Conservation (phyloP, 257 asterid species). For the Jacaranda mimosifolia region DNA sequence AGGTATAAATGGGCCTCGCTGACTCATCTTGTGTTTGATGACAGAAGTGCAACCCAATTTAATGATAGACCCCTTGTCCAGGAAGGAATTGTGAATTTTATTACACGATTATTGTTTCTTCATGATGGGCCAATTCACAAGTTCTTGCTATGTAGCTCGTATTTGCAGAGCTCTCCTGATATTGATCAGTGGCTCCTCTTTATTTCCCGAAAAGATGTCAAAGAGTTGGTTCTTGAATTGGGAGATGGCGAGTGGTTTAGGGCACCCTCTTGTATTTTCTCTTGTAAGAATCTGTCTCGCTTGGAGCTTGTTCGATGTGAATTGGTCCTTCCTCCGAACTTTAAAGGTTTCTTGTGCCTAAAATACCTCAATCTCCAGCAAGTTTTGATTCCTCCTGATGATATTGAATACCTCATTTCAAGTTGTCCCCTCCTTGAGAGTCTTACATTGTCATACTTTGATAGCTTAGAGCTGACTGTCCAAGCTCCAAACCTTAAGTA, state of each 20-base stretch:
- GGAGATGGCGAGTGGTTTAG: conserved; percentile 85
- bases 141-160: conserved; percentile 62
- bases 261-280: conserved; percentile 78
- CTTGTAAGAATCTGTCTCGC: conserved; percentile 61
- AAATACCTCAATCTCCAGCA: conserved; percentile 78
- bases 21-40: conserved; percentile 74
- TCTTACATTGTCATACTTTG: conserved; percentile 71
- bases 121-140: conserved; percentile 92
- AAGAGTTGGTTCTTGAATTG: conserved; percentile 76
- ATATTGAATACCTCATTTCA: conserved; percentile 77
- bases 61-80: conserved; percentile 50
- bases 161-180: conserved; percentile 58
- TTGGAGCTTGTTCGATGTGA: conserved; percentile 86
- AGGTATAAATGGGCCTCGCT: conserved; percentile 86
- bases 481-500: conserved; percentile 84
- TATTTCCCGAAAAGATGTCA: conserved; percentile 74
- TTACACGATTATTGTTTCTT: conserved; percentile 69
- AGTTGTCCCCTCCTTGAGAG: conserved; percentile 88
- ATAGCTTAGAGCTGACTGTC: conserved; percentile 72
- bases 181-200: conserved; percentile 92
- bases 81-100: conserved; percentile 59
- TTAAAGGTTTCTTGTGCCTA: conserved; percentile 73
- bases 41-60: conserved; percentile 50
- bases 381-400: conserved; percentile 67
- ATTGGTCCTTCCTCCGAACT: conserved; percentile 67